Base-by-base conservation (phyloP, 164 flowering plant genomes). In the Stephania japonica region DNA sequence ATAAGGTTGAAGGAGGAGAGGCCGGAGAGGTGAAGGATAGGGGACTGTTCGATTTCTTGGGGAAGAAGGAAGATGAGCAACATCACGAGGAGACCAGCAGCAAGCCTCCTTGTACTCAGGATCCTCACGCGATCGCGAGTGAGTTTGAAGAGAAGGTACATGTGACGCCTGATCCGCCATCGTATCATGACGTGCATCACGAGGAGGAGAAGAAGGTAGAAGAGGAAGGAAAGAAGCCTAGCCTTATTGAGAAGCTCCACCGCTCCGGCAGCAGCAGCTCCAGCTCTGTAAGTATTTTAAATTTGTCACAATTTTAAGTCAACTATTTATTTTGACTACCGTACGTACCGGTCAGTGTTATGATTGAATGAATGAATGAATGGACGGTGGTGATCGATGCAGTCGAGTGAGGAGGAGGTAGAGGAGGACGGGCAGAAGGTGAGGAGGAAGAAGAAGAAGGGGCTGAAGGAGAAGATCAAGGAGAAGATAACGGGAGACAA, bases 371-470 rank as follows among this genome's bases (percentile, higher is more conserved):
- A 32, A 2, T 32, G 38, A 32, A 32, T 32, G 38, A 32, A 0
- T 32, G 38, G 38, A 32, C 38, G 38, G 38, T 32, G 38, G 38
- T 32, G 38, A 32, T 73, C 4, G 38, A 32, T 73, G 53, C 86
- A 86, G 91, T 86, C 89, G 1, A 88, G 89, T 26, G 97, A 89
- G 69, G 93, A 89, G 70, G 90, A 80, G 23, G 88, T 74, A 12
- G 85, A 70, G n/a, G 87, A 69, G n/a, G 88, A 73, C 38, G 82
- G 78, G 70, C 78, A 76, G 79, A 84, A 82, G 79, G 74, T 79
- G 69, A 83, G 83, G 81, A 87, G 80, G 86, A 83, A 88, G 84
- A 81, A 88, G 74, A 89, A 89, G 87, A 86, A 90, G 81, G 84
- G 80, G 14, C 67, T 84, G 83, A 86, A 84, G 81, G 88, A 86